A percentile compares a stretch with the other conserved stretches of the same genome.
These are phyloP conservation scores for Nannochloropsis salina DNA, from an alignment of 108 stramenopile genomes.

Conservation along the genomic window DNA sequence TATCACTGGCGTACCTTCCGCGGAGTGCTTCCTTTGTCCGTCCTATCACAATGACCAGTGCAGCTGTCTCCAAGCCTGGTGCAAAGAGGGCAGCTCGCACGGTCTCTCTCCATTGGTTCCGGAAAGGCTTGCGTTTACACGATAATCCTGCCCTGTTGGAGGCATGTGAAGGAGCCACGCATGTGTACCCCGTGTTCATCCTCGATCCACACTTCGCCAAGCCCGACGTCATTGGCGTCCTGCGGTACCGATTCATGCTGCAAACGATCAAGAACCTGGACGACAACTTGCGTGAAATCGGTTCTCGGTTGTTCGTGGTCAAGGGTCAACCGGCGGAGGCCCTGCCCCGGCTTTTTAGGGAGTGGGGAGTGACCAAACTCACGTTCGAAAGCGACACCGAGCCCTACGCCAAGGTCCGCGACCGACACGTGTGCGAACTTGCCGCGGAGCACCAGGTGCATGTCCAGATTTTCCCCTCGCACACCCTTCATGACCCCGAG, in stretches of 20 bases:
- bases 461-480: constrained; percentile 52
- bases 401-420: constrained; percentile 52
- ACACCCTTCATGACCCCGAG: constrained; percentile 53
- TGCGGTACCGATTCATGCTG: constrained; percentile 72
- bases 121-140: constrained; percentile 82
- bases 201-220: constrained; percentile 65
- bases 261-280: constrained; percentile 73
- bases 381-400: constrained; percentile 61
- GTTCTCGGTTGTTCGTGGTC: constrained; percentile 65
- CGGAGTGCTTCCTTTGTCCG: too few relatives aligned
- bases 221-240: constrained; percentile 50
- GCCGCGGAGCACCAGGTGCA: constrained; percentile 53
- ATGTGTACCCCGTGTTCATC: constrained; percentile 59
- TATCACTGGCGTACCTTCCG: too few relatives aligned
- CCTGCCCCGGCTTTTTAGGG: constrained; percentile 61
- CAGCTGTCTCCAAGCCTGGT: background rate
- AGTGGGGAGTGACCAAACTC: constrained; percentile 60
- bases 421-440: constrained; percentile 26
- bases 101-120: constrained; percentile 64
- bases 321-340: constrained; percentile 68
- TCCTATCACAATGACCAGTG: background rate
- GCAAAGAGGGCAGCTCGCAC: background rate
- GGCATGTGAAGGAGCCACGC: constrained; percentile 33
- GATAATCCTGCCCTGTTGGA: constrained; percentile 80
- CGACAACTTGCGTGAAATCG: constrained; percentile 52